These are phyloP conservation scores for Alternaria brassicae DNA, from an alignment of 2,329 filamentous ascomycete species.

Conservation along the genomic window DNA sequence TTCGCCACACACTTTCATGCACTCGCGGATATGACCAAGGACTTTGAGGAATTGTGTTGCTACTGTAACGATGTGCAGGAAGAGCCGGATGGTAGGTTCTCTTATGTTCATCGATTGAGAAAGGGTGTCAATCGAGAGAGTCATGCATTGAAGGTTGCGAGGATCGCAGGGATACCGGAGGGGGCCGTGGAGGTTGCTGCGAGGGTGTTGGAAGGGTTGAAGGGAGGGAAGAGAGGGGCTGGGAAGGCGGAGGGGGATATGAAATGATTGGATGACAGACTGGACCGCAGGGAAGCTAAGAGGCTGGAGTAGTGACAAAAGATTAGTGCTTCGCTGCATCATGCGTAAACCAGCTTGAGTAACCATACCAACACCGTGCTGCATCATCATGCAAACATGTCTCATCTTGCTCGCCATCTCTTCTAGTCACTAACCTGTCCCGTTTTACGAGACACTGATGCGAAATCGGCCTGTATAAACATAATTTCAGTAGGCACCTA, in stretches of 20 bases:
- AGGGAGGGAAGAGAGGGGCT: not conserved
- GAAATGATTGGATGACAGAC: fast-evolving
- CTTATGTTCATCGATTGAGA: slow-evolving; percentile 83
- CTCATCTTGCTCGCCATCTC: too few species aligned
- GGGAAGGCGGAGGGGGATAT: too few species aligned
- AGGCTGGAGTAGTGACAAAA: too few species aligned
- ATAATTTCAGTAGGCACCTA: not conserved
- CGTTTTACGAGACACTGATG: not conserved
- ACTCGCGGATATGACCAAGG: slow-evolving; percentile 76
- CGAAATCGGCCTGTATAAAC: not conserved
- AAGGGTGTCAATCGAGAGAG: slow-evolving; percentile 84
- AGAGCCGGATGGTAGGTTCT: slow-evolving; percentile 68
- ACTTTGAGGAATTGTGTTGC: slow-evolving; percentile 67
- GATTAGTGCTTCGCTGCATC: too few species aligned
- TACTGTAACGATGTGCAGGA: slow-evolving; percentile 93
- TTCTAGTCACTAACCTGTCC: too few species aligned
- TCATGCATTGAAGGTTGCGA: slow-evolving; percentile 94
- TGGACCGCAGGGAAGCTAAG: too few species aligned
- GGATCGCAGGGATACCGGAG: slow-evolving; percentile 78
- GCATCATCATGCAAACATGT: too few species aligned
- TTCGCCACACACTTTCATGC: slow-evolving; percentile 96
- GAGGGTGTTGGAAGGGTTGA: slow-evolving; percentile 58
- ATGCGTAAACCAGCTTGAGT: too few species aligned
- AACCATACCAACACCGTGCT: too few species aligned
- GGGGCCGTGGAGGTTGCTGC: slow-evolving; percentile 73